These are phyloP conservation scores for Cyberlindnera subsufficiens DNA, from an alignment of 805 yeast genomes.

Conservation along the genomic window DNA sequence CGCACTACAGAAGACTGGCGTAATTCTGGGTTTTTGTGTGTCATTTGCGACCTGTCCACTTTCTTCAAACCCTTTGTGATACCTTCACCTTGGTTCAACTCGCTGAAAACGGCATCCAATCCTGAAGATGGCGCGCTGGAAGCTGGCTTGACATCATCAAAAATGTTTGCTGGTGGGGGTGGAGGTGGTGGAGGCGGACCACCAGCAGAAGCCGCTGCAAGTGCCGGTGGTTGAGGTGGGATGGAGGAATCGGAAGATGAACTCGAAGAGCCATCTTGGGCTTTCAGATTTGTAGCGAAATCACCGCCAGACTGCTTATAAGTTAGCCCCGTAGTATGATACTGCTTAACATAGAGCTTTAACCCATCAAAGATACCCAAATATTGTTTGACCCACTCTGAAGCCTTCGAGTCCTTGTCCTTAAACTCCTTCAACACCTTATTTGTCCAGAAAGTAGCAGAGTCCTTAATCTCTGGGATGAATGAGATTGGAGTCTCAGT, in stretches of 20 bases:
- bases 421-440: conserved; percentile 80
- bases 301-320: conserved; percentile 67
- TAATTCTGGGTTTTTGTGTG: conserved; percentile 84
- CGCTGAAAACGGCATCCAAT: conserved; percentile 87
- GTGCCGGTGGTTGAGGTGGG: conserved; percentile 36
- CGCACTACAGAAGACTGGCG: conserved; percentile 51
- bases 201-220: conserved; percentile 12
- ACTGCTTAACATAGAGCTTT: conserved; percentile 66
- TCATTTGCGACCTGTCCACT: conserved; percentile 90
- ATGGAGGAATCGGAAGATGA: conserved; percentile 29
- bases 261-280: conserved; percentile 22
- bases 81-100: conserved; percentile 75
- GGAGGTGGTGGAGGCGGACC: conserved; percentile 95
- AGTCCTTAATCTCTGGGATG: conserved; percentile 80
- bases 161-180: conserved; percentile 79
- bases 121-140: conserved; percentile 24
- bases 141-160: conserved; percentile 31
- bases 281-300: conserved; percentile 43
- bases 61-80: conserved; percentile 85
- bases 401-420: conserved; percentile 62
- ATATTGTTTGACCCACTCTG: conserved; percentile 76
- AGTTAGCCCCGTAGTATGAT: conserved; percentile 77
- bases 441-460: conserved; percentile 92
- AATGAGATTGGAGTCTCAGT: conserved; percentile 67
- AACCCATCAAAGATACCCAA: conserved; percentile 62